Percentiles rank a stretch among this genome's conserved stretches.
Evolutionary conservation across 805 yeast genomes (phyloP).

Genomic region (Yamadazyma akitaensis): DNA sequence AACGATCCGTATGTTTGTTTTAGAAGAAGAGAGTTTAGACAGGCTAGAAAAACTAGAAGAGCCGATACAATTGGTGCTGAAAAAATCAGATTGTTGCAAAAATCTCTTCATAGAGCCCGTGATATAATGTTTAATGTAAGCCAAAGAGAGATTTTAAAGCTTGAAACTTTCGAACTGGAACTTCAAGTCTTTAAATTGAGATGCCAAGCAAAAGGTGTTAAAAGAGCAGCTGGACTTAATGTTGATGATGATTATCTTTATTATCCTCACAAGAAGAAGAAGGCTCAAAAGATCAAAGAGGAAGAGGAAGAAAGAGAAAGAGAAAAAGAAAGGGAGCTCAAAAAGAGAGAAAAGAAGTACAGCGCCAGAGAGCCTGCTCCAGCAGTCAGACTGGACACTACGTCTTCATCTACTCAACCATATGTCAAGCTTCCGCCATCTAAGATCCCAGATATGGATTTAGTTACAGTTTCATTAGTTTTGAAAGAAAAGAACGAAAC

Average conservation of each 20-base stretch:
- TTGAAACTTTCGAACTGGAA: conserved; percentile 62
- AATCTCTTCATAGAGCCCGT: conserved; percentile 74
- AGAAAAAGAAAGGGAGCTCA: conserved; percentile 23
- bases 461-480: conserved; percentile 76
- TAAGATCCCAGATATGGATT: conserved; percentile 88
- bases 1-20: conserved; percentile 94
- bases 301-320: conserved; percentile 26
- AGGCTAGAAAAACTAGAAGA: conserved; percentile 92
- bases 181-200: conserved; percentile 68
- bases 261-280: conserved; percentile 72
- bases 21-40: conserved; percentile 92
- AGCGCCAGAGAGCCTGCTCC: conserved; percentile 4
- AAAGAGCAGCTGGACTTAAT: conserved; percentile 69
- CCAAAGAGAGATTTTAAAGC: conserved; percentile 65
- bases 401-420: conserved; percentile 52
- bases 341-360: conserved; percentile 20
- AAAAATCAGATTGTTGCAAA: conserved; percentile 66
- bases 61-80: conserved; percentile 90
- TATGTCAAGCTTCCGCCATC: conserved; percentile 87
- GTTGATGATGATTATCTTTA: conserved; percentile 88
- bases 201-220: conserved; percentile 65
- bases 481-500: conserved; percentile 72
- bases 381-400: conserved; percentile 9
- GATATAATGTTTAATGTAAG: conserved; percentile 67
- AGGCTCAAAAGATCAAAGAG: conserved; percentile 32